A percentile compares a stretch with the other conserved stretches of the same genome.
These are phyloP conservation scores for Myriosclerotinia curreyana DNA, from an alignment of 2,329 filamentous ascomycete genomes.

Conservation along the genomic window DNA sequence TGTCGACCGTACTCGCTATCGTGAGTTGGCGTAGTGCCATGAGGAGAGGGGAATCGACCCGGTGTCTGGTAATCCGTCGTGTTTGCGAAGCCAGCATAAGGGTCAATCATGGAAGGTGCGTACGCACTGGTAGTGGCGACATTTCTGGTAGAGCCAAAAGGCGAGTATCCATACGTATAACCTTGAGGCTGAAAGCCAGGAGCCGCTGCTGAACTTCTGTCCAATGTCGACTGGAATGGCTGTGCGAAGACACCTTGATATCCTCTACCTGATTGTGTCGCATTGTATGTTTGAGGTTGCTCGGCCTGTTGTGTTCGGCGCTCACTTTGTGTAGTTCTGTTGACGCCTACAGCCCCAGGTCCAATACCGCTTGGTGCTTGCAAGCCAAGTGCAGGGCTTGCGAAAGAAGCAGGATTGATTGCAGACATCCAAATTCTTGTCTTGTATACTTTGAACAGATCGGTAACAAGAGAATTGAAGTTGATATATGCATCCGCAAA, in stretches of 20 bases:
- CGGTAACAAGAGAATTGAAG: slow-evolving; percentile 95
- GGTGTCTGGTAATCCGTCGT: slow-evolving; percentile 47
- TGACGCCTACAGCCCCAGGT: slow-evolving; percentile 61
- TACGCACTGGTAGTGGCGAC: slow-evolving; percentile 40
- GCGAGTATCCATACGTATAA: slow-evolving; percentile 45
- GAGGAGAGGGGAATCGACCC: slow-evolving; percentile 47
- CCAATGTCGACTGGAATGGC: slow-evolving; percentile 45
- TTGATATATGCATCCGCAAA: slow-evolving; percentile 98
- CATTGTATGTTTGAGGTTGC: slow-evolving; percentile 30
- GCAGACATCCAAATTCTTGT: slow-evolving; percentile 99
- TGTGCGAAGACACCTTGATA: slow-evolving; percentile 45
- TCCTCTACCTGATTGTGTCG: slow-evolving; percentile 29
- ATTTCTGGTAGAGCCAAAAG: slow-evolving; percentile 45
- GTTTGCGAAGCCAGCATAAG: slow-evolving; percentile 45
- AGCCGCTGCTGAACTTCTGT: slow-evolving; percentile 41
- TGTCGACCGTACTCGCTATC: slow-evolving; percentile 46
- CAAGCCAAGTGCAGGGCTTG: slow-evolving; percentile 69
- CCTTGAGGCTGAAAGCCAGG: slow-evolving; percentile 43
- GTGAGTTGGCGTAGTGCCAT: slow-evolving; percentile 40
- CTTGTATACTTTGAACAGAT: slow-evolving; percentile 99
- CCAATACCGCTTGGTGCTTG: slow-evolving; percentile 66
- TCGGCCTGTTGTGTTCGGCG: slow-evolving; percentile 45
- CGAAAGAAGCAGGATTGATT: slow-evolving; percentile 95
- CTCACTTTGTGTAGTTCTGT: slow-evolving; percentile 41
- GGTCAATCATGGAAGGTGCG: slow-evolving; percentile 44